Evolutionary conservation across 345 rosid genomes (phyloP), one percentile per base, ranked within the genome.

Genomic region (Moricandia moricandioides): DNA sequence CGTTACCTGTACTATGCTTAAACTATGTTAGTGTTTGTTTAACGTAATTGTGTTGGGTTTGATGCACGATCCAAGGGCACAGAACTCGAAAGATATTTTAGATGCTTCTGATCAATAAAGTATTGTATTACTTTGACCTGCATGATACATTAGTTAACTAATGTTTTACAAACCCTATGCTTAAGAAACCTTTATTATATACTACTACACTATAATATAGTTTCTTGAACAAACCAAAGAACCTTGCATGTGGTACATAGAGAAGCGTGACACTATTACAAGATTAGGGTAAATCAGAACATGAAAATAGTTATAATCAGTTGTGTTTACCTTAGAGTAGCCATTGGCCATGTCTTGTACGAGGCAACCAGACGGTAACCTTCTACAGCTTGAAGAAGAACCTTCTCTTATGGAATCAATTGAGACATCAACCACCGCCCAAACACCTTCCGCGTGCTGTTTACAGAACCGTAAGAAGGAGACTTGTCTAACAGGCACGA

Each of bases 261-360:
- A 65, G 55, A 64, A 64, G 13, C 58, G 67, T 64, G 75, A 67
- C 13, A 35, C 71, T 7, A 52, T 9, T 43, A 16, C 56, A 17
- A 62, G 24, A 6, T 8, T 27, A 65, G 3, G 14, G 52, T 43
- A 65, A 16, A 8, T 61, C n/a, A 43, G 37, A 49, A 49, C 8
- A 65, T 11, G 26, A 24, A 26, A 40, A 40, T 40, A 40, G 5
- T 40, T 40, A 4, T 40, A 3, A 40, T 40, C 47, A 40, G 14
- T 43, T 12, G 69, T 65, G 68, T n/a, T 55, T 83, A 96, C 99
- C 98, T 88, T 91, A 27, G 96, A 91, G 86, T 89, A 96, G 2
- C 96, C 97, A 83, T 89, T 92, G n/a, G 97, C 91, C 92, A 91
- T 85, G 75, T 96, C 99, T 80, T 89, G 97, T 31, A 96, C 91